Base-by-base conservation (phyloP, 2,329 filamentous ascomycete species). In the Peltaster fructicola region DNA sequence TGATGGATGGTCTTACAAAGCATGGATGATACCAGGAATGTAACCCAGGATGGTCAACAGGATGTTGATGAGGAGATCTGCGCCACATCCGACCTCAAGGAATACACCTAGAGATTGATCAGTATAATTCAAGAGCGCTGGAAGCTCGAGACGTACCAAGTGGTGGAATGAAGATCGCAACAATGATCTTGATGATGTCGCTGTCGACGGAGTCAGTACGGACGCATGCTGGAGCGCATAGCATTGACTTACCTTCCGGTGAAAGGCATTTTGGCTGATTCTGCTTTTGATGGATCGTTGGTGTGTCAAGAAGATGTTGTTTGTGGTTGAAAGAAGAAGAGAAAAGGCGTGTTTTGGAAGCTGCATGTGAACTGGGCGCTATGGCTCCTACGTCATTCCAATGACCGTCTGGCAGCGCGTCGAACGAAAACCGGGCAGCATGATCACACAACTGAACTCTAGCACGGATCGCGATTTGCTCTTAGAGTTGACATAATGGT, bases 131-230 rank as follows among this genome's bases (percentile, higher is more conserved):
- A n/a, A n/a, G n/a, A n/a, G n/a, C n/a, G n/a, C n/a, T n/a, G n/a
- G n/a, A n/a, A n/a, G n/a, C n/a, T n/a, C n/a, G n/a, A n/a, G n/a
- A n/a, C n/a, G n/a, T n/a, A n/a, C 82, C 82, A 28, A 92, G 59
- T 50, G 82, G 82, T 29, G 82, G 82, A 38, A 92, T 70, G 59
- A 92, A 61, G 63, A 92, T 63, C 63, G 82, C 82, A 59, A 91
- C 66, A 57, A 91, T 67, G 63, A 78, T 75, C 61, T 78, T 78
- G 68, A 71, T 72, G 57, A 78, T 70, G 51, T 79, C 73, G 51
- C 72, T 76, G 43, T 15, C 5, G 7, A 7, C 6, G 19, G 13
- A 14, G 32, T 33, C 26, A 30, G 36, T 29, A 24, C 29, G 31
- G 17, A 25, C 5, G 14, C 11, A 14, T 12, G 10, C 8, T 6